Percentiles rank a stretch among this genome's conserved stretches.
phyloP scores from a whole-genome alignment of 2,329 filamentous ascomycete genomes.

The Pyrenophora seminiperda region DNA sequence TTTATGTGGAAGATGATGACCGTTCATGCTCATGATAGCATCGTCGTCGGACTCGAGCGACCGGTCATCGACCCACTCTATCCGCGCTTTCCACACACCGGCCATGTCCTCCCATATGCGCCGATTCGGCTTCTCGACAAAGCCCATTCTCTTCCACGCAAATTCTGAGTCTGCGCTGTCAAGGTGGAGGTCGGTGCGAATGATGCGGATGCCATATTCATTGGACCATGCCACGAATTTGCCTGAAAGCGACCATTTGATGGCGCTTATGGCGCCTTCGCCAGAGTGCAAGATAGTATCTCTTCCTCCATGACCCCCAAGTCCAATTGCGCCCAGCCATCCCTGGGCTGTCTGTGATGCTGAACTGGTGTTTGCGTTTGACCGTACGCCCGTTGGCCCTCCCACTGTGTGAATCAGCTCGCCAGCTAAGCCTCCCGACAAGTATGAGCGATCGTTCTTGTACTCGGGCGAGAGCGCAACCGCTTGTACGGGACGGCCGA shows the following conservation, averaged over 20 bases:
- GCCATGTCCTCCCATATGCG: constrained; percentile 96
- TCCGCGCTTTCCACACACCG: constrained; percentile 87
- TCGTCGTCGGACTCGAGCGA: constrained; percentile 75
- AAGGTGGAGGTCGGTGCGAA: constrained; percentile 84
- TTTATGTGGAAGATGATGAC: constrained; percentile 39
- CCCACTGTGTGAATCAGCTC: constrained; percentile 85
- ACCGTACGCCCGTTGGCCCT: constrained; percentile 75
- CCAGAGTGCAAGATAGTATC: constrained; percentile 89
- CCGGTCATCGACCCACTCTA: constrained; percentile 90
- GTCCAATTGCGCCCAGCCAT: constrained; percentile 87
- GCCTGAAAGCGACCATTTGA: constrained; percentile 93
- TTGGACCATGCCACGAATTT: constrained; percentile 96
- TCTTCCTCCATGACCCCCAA: constrained; percentile 77
- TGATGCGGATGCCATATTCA: constrained; percentile 96
- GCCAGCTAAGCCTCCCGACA: constrained; percentile 88
- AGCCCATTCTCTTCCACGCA: constrained; percentile 93
- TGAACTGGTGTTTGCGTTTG: constrained; percentile 86
- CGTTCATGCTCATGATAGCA: constrained; percentile 46
- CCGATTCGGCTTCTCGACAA: constrained; percentile 85
- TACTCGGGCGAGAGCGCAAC: constrained; percentile 95
- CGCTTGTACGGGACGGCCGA: constrained; percentile 87
- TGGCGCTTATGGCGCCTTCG: constrained; percentile 86
- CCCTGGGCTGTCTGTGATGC: constrained; percentile 82
- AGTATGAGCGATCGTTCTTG: constrained; percentile 83
- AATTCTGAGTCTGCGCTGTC: constrained; percentile 77